phyloP scores from a whole-genome alignment of 106 monocot species.

The Acanthochlamys bracteata region DNA sequence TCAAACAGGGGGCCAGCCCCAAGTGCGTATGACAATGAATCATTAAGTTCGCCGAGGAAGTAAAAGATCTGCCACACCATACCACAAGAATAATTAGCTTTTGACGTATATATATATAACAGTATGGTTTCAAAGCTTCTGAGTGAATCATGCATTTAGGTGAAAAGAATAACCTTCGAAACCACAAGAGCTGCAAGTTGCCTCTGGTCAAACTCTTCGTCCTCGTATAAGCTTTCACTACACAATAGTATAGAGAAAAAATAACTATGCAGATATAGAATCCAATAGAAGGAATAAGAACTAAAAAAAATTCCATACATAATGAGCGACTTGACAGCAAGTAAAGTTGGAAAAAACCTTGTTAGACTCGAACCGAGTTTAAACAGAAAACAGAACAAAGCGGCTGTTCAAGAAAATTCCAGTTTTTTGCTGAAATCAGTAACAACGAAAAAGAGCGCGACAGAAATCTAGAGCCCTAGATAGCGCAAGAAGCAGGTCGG shows the following conservation, averaged over 20 bases:
- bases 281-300: background rate
- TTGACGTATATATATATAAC: no score
- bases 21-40: conserved; percentile 89
- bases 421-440: no score
- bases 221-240: conserved; percentile 95
- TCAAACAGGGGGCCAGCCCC: conserved; percentile 96
- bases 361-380: no score
- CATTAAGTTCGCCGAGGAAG: conserved; percentile 93
- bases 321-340: background rate
- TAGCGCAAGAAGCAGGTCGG: background rate
- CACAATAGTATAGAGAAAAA: background rate
- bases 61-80: conserved; percentile 66
- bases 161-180: conserved; percentile 56
- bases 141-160: background rate
- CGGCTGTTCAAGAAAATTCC: no score
- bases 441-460: no score
- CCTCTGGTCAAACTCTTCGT: conserved; percentile 95
- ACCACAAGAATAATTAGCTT: conserved; percentile 4
- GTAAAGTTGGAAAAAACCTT: background rate
- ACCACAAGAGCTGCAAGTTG: conserved; percentile 88
- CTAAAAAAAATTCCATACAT: background rate
- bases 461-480: background rate
- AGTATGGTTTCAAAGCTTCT: no score
- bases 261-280: background rate
- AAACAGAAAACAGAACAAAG: no score